phyloP scores from a whole-genome alignment of 169 alveolate genomes.

The Plasmodium gaboni region DNA sequence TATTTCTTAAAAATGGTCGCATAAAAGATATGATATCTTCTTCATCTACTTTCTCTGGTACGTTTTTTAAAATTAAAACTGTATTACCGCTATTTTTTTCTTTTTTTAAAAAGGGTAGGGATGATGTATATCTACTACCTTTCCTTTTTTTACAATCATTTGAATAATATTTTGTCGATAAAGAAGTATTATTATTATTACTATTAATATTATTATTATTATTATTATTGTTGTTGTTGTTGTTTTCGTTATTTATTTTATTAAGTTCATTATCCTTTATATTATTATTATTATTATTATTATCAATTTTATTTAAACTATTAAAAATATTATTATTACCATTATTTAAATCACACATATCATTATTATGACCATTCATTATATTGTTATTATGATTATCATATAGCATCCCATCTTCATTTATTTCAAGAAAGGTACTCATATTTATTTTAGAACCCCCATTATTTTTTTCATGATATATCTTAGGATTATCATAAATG shows the following conservation, averaged over 20 bases:
- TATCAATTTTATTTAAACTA: neutral
- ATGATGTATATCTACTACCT: conserved; percentile 33
- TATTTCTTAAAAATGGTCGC: conserved; percentile 55
- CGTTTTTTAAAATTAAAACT: conserved; percentile 20
- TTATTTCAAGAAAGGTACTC: conserved; percentile 22
- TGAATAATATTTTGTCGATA: conserved; percentile 10
- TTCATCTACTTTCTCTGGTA: conserved; percentile 56
- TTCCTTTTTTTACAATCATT: conserved; percentile 63
- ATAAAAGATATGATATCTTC: conserved; percentile 71
- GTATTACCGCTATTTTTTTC: conserved; percentile 64
- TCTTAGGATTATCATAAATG: conserved; percentile 31
- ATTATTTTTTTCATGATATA: conserved; percentile 35
- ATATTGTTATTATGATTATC: neutral
- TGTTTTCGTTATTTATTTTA: neutral
- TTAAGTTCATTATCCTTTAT: neutral
- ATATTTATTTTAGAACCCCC: conserved; percentile 11
- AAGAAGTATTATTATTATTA: neutral
- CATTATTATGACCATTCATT: neutral
- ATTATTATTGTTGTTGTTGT: neutral
- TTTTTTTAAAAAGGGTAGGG: conserved; percentile 60
- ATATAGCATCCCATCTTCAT: neutral
- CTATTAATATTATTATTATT: neutral
- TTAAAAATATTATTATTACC: neutral
- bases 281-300: too few species aligned
- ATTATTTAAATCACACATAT: neutral